Evolutionary conservation across 352 stramenopile species (phyloP).

Genomic region (Phytopythium mirpurense): DNA sequence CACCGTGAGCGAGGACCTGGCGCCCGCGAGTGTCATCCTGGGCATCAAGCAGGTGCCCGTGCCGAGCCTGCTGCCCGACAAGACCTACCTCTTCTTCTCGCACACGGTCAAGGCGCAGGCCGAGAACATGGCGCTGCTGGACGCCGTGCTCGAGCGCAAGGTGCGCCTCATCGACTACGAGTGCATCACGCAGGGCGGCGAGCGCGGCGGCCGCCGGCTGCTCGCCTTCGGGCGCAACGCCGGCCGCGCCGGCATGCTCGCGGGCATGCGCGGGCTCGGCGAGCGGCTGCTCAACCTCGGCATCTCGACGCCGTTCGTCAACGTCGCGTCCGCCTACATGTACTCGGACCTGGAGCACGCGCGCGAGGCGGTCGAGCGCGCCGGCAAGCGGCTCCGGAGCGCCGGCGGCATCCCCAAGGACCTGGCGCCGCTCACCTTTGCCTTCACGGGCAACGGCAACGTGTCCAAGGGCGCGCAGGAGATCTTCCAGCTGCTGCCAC

Average conservation of each 20-base stretch:
- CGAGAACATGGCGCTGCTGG: conserved; percentile 94
- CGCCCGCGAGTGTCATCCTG: conserved; percentile 88
- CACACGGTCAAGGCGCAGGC: conserved; percentile 97
- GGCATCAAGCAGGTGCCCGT: conserved; percentile 93
- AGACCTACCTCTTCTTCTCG: conserved; percentile 97
- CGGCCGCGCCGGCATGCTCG: conserved; percentile 92
- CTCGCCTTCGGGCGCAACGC: conserved; percentile 95
- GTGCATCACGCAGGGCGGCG: conserved; percentile 88
- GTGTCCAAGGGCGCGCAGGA: conserved; percentile 93
- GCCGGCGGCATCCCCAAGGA: conserved; percentile 69
- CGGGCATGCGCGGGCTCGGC: conserved; percentile 91
- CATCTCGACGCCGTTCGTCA: conserved; percentile 93
- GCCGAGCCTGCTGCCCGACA: conserved; percentile 79
- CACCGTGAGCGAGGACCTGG: conserved; percentile 87
- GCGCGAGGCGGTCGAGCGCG: conserved; percentile 75
- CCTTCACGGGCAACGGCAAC: conserved; percentile 94
- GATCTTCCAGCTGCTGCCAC: conserved; percentile 92
- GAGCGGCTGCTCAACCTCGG: conserved; percentile 91
- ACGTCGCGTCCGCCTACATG: conserved; percentile 92
- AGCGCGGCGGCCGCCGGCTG: conserved; percentile 72
- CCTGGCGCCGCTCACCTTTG: conserved; percentile 85
- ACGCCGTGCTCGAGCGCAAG: conserved; percentile 88
- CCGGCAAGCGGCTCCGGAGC: conserved; percentile 75
- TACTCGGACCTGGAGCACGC: conserved; percentile 89
- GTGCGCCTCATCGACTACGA: conserved; percentile 96